These are phyloP conservation scores for Penstemon newberryi DNA, from an alignment of 257 asterid genomes.

Conservation along the genomic window DNA sequence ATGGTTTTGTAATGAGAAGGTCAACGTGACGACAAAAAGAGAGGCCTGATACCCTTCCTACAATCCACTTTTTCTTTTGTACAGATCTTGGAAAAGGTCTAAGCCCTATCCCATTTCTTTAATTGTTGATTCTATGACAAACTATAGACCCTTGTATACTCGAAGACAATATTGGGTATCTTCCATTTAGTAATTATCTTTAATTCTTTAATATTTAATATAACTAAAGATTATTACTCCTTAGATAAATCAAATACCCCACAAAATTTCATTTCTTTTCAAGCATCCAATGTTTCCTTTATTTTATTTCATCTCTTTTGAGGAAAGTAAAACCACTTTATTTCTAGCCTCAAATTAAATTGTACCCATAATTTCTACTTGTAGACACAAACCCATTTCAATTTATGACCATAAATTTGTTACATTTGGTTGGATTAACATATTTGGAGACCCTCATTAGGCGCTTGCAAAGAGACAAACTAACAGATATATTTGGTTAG, in stretches of 20 bases:
- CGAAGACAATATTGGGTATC: conserved; percentile 67
- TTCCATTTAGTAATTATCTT: conserved; percentile 5
- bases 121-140: conserved; percentile 72
- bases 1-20: conserved; percentile 34
- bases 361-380: not conserved
- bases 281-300: conserved; percentile 71
- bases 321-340: conserved; percentile 32
- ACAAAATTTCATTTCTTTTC: conserved; percentile 49
- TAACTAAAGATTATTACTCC: conserved; percentile 23
- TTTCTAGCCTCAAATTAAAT: conserved; percentile 14
- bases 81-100: conserved; percentile 44
- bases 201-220: not conserved
- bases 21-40: conserved; percentile 50
- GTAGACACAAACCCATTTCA: conserved; percentile 16
- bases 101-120: conserved; percentile 23
- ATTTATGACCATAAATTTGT: conserved; percentile 15
- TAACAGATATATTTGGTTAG: not conserved
- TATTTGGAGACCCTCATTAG: conserved; percentile 22
- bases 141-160: conserved; percentile 55
- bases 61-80: conserved; percentile 41
- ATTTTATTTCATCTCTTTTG: conserved; percentile 56
- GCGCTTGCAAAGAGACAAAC: conserved; percentile 20
- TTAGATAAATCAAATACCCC: conserved; percentile 60
- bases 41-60: conserved; percentile 30
- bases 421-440: conserved; percentile 20